phyloP scores from a whole-genome alignment of 768 basidiomycete species.

The Rhodosporidiobolus odoratus region DNA sequence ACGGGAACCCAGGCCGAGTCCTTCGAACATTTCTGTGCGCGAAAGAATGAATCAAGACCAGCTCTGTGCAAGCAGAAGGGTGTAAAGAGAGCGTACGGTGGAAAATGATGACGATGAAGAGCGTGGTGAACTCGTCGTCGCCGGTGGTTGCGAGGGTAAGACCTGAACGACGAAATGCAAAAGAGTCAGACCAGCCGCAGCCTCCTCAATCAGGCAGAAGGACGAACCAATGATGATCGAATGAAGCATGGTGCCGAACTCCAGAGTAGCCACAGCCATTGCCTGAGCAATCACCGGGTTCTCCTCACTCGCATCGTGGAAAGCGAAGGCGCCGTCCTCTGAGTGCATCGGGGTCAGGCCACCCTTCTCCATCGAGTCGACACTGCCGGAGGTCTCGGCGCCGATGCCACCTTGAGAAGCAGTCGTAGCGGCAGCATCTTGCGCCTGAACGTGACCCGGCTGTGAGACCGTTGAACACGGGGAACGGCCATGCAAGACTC shows the following conservation, averaged over 20 bases:
- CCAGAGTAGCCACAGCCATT: conserved; percentile 42
- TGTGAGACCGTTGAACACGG: too few species aligned
- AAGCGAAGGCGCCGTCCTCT: conserved; percentile 9
- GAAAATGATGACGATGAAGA: conserved; percentile 46
- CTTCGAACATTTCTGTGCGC: conserved; percentile 31
- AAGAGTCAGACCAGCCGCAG: background rate
- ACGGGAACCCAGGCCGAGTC: conserved; percentile 40
- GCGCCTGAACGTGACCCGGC: conserved; percentile 7
- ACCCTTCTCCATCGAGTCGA: conserved; percentile 12
- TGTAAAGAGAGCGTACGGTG: conserved; percentile 26
- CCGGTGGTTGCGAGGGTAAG: conserved; percentile 26
- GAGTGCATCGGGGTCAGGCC: background rate
- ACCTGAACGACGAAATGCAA: background rate
- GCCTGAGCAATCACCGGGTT: conserved; percentile 29
- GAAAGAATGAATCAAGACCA: background rate
- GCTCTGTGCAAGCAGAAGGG: background rate
- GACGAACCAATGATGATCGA: conserved; percentile 28
- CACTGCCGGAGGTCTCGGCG: background rate
- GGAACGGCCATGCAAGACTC: too few species aligned
- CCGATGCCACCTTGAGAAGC: background rate
- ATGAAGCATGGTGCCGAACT: conserved; percentile 45
- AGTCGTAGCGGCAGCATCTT: conserved; percentile 11
- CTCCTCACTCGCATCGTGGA: conserved; percentile 34
- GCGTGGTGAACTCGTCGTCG: conserved; percentile 45
- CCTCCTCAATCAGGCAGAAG: background rate